Evolutionary conservation across 768 basidiomycete genomes (phyloP), one percentile per base, ranked within the genome.

Genomic region (Termitomyces sp.): DNA sequence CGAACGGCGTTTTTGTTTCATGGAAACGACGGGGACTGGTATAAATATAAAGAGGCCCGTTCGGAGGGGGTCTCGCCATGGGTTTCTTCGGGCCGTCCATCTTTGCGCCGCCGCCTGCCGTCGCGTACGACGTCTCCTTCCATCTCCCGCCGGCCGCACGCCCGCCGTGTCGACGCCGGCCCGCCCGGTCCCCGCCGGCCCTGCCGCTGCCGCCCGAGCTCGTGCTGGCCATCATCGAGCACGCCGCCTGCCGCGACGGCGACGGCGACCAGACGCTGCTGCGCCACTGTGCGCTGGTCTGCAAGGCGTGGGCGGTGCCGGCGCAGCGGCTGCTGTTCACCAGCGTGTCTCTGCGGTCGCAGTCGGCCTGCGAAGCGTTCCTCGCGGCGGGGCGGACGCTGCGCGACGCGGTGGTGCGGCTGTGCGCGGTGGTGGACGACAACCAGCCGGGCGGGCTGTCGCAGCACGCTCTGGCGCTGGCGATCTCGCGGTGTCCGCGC

Each of bases 281-380:
- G 47, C 68, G 66, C 50, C 67, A 76, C 46, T 86, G 81, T 63
- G 72, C 86, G 3, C 78, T 89, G 47, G 85, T 90, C 23, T 88
- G 80, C 76, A 77, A 73, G 66, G 74, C 79, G 25, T 90, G 89
- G 88, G 81, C 85, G 1, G 61, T 70, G n/a, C 72, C 78, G 28
- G 78, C 84, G 0, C 88, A 91, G 68, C 81, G 77, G 55, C 76
- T 87, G 17, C 73, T 89, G 46, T 90, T 89, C 69, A 74, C 75
- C 54, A 70, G 74, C 45, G 80, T 88, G 54, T 72, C 72, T 30
- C 77, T 90, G 44, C 72, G 75, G 49, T 81, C 80, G 37, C 78
- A 81, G 61, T 66, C 70, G 16, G 79, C 82, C 2, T 85, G 78
- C 68, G 71, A 72, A 42, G 72, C 83, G 0, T 88, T 91, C 69